phyloP scores from a whole-genome alignment of 148 eudicot species.

The Arctostaphylos glauca region DNA sequence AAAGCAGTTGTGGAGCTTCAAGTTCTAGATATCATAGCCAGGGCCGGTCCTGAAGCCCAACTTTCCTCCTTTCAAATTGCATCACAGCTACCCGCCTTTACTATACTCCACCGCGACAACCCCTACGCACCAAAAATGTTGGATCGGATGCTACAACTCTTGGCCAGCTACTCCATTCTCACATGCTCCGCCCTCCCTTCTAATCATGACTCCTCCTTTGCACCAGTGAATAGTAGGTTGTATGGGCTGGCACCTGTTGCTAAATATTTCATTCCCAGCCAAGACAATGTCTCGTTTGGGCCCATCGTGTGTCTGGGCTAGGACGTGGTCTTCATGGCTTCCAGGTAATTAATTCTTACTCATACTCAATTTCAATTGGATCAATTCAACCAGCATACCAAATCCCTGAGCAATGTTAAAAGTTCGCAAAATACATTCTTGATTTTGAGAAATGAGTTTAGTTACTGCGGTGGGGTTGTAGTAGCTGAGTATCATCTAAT shows the following conservation, averaged over 20 bases:
- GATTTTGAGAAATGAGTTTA: too few relatives aligned
- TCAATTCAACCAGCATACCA: too few relatives aligned
- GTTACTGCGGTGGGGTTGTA: too few relatives aligned
- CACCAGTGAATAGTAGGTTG: background rate
- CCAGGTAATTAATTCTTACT: conserved; percentile 32
- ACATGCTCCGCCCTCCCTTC: background rate
- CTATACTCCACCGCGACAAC: conserved; percentile 11
- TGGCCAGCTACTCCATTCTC: conserved; percentile 27
- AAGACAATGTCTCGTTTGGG: conserved; percentile 37
- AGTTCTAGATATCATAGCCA: conserved; percentile 33
- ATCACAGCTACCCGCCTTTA: conserved; percentile 15
- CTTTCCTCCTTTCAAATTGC: conserved; percentile 31
- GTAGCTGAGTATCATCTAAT: too few relatives aligned
- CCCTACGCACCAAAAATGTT: conserved; percentile 37
- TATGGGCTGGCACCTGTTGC: conserved; percentile 33
- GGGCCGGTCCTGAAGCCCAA: conserved; percentile 17
- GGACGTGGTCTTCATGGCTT: conserved; percentile 37
- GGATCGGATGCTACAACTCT: conserved; percentile 44
- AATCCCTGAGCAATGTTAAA: too few relatives aligned
- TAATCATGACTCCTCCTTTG: background rate
- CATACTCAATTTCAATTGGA: too few relatives aligned
- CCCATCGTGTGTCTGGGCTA: conserved; percentile 24
- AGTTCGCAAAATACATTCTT: too few relatives aligned
- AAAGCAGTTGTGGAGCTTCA: conserved; percentile 24
- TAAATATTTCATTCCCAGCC: conserved; percentile 29